phyloP scores from a whole-genome alignment of 2,329 filamentous ascomycete species.

The Helminthosporium solani region DNA sequence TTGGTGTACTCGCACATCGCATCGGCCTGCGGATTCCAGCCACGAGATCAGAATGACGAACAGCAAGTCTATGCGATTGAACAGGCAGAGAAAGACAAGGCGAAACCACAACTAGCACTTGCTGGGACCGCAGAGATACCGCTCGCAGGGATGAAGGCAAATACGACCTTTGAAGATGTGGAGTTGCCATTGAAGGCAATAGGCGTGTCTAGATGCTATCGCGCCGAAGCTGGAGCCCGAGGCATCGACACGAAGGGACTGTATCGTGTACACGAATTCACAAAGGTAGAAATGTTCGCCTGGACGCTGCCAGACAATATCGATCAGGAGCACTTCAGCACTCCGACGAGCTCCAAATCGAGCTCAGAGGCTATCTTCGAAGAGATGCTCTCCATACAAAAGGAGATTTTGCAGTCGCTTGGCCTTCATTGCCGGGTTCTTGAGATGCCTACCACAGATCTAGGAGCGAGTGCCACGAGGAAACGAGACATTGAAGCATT shows the following conservation, averaged over 20 bases:
- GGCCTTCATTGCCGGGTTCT: slow-evolving; percentile 83
- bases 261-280: slow-evolving; percentile 97
- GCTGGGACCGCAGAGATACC: slow-evolving; percentile 94
- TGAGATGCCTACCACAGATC: slow-evolving; percentile 86
- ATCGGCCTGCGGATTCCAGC: slow-evolving; percentile 89
- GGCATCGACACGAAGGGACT: slow-evolving; percentile 90
- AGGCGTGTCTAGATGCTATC: slow-evolving; percentile 88
- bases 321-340: slow-evolving; percentile 35
- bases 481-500: slow-evolving; percentile 94
- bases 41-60: slow-evolving; percentile 84
- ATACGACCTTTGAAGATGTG: slow-evolving; percentile 62
- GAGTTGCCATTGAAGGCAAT: slow-evolving; percentile 77
- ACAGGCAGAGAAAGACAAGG: slow-evolving; percentile 62
- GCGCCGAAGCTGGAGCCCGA: slow-evolving; percentile 88
- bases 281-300: slow-evolving; percentile 95
- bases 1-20: slow-evolving; percentile 92
- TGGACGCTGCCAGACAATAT: slow-evolving; percentile 68
- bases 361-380: slow-evolving; percentile 65
- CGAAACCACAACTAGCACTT: slow-evolving; percentile 69
- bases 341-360: slow-evolving; percentile 30
- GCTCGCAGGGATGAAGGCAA: slow-evolving; percentile 85
- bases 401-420: slow-evolving; percentile 74
- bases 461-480: slow-evolving; percentile 81
- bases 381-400: slow-evolving; percentile 85
- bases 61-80: slow-evolving; percentile 85